Evolutionary conservation across 192 early-diverging fungal species (phyloP).

Genomic region (Lobosporangium transversale): DNA sequence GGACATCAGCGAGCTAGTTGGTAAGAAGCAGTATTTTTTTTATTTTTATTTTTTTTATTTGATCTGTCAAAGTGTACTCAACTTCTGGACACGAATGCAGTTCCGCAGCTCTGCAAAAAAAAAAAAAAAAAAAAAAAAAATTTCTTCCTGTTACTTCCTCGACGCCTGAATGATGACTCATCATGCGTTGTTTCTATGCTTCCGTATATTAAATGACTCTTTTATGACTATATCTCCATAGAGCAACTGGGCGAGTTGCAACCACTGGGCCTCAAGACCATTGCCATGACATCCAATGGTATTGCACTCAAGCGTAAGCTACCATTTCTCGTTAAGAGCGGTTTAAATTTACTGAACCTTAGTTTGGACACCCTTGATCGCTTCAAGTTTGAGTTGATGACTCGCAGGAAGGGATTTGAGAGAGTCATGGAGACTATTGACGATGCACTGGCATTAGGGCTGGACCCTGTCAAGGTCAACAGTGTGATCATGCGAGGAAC

Average conservation of each 20-base stretch:
- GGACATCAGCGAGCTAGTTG: constrained; percentile 88
- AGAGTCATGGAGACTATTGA: constrained; percentile 82
- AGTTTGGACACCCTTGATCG: constrained; percentile 92
- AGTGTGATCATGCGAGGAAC: constrained; percentile 90
- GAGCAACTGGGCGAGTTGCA: constrained; percentile 78
- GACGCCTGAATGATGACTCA: too few species aligned
- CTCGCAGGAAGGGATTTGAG: constrained; percentile 84
- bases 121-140: too few species aligned
- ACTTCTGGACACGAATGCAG: background rate
- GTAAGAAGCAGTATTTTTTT: constrained; percentile 33
- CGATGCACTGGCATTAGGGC: constrained; percentile 69
- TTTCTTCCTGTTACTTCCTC: too few species aligned
- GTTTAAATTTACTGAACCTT: constrained; percentile 90
- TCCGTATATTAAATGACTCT: background rate
- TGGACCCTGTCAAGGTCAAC: constrained; percentile 89
- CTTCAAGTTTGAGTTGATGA: constrained; percentile 89
- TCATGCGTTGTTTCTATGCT: background rate
- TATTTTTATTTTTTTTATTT: background rate
- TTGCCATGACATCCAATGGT: constrained; percentile 96
- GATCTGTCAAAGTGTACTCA: background rate
- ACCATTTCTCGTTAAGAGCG: constrained; percentile 69
- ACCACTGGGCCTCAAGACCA: constrained; percentile 75
- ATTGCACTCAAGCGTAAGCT: constrained; percentile 91
- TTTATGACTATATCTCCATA: constrained; percentile 18
- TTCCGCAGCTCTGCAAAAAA: too few species aligned